Percentiles rank a stretch among this genome's conserved stretches.
These are phyloP conservation scores for Tulasnella sp. DNA, from an alignment of 768 basidiomycete species.

Conservation along the genomic window DNA sequence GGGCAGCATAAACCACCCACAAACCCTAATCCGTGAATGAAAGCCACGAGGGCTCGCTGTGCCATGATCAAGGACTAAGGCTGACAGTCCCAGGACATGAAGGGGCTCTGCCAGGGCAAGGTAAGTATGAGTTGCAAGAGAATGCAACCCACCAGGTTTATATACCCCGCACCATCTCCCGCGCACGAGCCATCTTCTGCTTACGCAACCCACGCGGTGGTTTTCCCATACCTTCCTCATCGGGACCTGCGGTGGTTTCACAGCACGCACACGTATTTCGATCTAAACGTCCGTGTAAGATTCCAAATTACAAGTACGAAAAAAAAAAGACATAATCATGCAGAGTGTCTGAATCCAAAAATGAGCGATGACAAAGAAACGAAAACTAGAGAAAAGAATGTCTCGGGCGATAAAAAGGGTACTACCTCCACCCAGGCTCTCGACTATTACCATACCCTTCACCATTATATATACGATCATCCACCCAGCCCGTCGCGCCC, in stretches of 20 bases:
- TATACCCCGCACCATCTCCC: not conserved
- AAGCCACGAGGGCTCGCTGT: conserved; percentile 19
- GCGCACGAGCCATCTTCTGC: not conserved
- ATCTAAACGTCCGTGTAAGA: not conserved
- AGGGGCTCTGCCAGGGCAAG: conserved; percentile 23
- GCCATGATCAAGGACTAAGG: conserved; percentile 19
- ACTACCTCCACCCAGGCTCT: not conserved
- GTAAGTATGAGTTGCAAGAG: conserved; percentile 18
- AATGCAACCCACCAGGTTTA: not conserved
- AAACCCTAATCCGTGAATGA: conserved; percentile 18
- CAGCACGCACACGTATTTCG: not conserved
- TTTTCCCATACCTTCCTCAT: not conserved
- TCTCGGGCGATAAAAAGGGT: not conserved
- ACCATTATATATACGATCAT: not conserved
- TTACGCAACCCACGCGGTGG: not conserved
- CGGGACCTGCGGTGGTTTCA: not conserved
- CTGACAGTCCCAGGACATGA: conserved; percentile 23
- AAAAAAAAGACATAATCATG: not conserved
- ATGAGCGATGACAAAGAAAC: not conserved
- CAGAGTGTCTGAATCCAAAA: not conserved
- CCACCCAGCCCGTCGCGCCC: not conserved
- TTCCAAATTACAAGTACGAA: not conserved
- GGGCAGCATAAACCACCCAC: conserved; percentile 21
- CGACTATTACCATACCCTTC: not conserved
- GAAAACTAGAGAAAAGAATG: not conserved